Conservation (phyloP, 352 stramenopile genomes). For the Phytophthora fragariaefolia region DNA sequence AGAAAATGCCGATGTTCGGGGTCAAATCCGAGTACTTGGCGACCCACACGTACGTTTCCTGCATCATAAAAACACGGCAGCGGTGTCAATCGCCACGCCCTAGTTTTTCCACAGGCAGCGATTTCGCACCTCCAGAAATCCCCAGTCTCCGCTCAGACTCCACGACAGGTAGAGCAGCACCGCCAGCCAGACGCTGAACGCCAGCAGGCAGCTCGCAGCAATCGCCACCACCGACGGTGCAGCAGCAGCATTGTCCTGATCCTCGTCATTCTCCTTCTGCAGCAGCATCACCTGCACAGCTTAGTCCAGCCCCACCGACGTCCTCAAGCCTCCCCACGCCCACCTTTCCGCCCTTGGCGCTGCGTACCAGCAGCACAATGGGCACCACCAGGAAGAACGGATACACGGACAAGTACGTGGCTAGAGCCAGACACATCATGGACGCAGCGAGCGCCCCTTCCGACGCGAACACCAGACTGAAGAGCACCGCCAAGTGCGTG, state of each 20-base stretch:
- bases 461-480: conserved; percentile 72
- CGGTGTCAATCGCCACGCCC: not conserved
- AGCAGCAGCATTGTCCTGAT: not conserved
- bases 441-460: conserved; percentile 53
- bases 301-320: not conserved
- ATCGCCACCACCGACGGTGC: conserved; percentile 16
- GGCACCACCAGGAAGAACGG: conserved; percentile 66
- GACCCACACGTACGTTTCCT: conserved; percentile 87
- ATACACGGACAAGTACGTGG: conserved; percentile 83
- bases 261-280: not conserved
- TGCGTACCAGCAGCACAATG: conserved; percentile 54
- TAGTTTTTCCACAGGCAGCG: not conserved
- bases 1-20: conserved; percentile 87
- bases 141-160: conserved; percentile 58
- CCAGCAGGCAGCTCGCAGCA: conserved; percentile 19
- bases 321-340: not conserved
- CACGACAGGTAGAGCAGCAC: conserved; percentile 66
- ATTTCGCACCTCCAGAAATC: conserved; percentile 59
- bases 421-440: conserved; percentile 61
- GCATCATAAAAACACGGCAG: conserved; percentile 4
- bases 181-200: conserved; percentile 35
- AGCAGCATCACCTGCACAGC: not conserved
- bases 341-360: conserved; percentile 18
- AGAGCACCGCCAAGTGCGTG: conserved; percentile 70
- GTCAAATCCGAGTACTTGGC: conserved; percentile 84